Percentiles rank a stretch among this genome's conserved stretches.
phyloP scores from a whole-genome alignment of 768 basidiomycete species.

The Pleurotus eryngii region DNA sequence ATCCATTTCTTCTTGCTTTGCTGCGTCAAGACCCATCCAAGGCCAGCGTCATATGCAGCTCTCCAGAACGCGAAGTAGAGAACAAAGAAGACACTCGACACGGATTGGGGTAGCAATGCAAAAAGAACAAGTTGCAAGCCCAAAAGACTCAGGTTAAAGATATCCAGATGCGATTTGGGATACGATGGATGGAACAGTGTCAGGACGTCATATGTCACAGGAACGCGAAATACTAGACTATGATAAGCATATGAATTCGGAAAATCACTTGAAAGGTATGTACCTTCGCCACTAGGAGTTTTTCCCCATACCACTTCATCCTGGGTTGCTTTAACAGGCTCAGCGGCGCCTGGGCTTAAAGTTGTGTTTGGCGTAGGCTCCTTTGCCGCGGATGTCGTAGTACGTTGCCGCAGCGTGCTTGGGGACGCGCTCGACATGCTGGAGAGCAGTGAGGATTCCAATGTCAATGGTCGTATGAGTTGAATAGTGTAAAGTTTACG shows the following conservation, averaged over 20 bases:
- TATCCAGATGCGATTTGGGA: conserved; percentile 86
- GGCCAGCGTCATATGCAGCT: conserved; percentile 84
- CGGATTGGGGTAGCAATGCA: conserved; percentile 52
- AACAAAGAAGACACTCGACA: conserved; percentile 70
- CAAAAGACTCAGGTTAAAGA: conserved; percentile 79
- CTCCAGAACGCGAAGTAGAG: conserved; percentile 94
- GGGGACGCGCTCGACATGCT: conserved; percentile 1
- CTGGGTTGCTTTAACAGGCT: conserved; percentile 12
- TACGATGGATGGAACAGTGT: conserved; percentile 82
- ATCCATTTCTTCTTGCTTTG: conserved; percentile 97
- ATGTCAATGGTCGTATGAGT: conserved; percentile 4
- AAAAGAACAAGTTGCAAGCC: conserved; percentile 77
- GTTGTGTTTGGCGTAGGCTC: neutral
- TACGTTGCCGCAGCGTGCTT: neutral
- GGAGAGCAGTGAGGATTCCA: neutral
- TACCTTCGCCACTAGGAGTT: conserved; percentile 78
- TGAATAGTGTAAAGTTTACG: conserved; percentile 2
- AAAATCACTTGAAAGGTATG: conserved; percentile 2
- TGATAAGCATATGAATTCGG: conserved; percentile 5
- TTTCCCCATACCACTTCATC: conserved; percentile 86
- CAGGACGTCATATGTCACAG: conserved; percentile 87
- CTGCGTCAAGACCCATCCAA: conserved; percentile 91
- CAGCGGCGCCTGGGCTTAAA: neutral
- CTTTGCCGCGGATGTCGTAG: neutral
- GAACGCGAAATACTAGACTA: conserved; percentile 81